Conservation (phyloP, 1,284 basidiomycete genomes). For the Malassezia caprae region DNA sequence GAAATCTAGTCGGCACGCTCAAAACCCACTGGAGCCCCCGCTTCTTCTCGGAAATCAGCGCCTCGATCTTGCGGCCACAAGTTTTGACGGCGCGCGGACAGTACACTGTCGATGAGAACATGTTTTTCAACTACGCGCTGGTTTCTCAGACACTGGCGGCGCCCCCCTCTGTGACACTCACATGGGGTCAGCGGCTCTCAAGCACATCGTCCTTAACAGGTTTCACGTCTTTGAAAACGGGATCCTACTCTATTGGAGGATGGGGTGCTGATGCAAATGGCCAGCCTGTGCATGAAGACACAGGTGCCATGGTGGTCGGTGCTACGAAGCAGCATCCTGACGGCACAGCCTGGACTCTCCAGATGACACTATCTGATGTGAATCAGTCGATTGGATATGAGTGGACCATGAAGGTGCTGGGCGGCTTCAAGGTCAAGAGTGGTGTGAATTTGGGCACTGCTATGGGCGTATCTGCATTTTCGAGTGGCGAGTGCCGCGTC, state of each 20-base stretch:
- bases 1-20: constrained; percentile 56
- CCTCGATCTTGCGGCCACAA: constrained; percentile 51
- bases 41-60: constrained; percentile 48
- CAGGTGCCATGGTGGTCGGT: constrained; percentile 30
- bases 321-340: constrained; percentile 28
- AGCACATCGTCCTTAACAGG: constrained; percentile 30
- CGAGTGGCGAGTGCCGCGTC: constrained; percentile 44
- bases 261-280: constrained; percentile 47
- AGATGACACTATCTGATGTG: constrained; percentile 22
- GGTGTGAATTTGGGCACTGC: constrained; percentile 46
- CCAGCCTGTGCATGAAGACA: constrained; percentile 22
- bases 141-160: constrained; percentile 29
- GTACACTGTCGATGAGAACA: constrained; percentile 50
- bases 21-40: constrained; percentile 59
- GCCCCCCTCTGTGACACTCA: constrained; percentile 50
- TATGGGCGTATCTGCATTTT: constrained; percentile 38
- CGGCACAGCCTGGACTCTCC: constrained; percentile 35
- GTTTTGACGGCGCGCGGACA: constrained; percentile 49
- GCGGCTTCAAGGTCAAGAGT: constrained; percentile 51
- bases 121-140: constrained; percentile 48
- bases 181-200: constrained; percentile 50
- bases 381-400: constrained; percentile 45
- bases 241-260: constrained; percentile 49
- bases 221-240: constrained; percentile 47
- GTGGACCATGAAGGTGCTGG: constrained; percentile 49